These are phyloP conservation scores for Chlorella sp. DNA, from an alignment of 139 green algal genomes.

Conservation along the genomic window DNA sequence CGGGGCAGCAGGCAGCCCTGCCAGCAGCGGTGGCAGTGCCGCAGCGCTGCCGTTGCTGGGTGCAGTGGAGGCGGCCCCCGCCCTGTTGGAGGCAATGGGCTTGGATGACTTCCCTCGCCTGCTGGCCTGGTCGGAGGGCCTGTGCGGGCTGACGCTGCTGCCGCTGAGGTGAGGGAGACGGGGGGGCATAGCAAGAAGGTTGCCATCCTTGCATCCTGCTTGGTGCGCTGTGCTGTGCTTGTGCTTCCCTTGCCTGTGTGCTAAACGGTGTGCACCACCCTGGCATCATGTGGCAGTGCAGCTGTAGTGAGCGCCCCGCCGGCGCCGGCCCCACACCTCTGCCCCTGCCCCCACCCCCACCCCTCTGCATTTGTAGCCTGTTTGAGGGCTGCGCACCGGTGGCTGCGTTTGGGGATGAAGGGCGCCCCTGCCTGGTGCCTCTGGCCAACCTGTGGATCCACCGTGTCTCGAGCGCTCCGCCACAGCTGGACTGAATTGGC, in stretches of 20 bases:
- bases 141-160: slow-evolving; percentile 31
- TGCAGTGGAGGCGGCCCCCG: neutral
- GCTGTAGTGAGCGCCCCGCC: no score
- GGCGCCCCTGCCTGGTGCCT: slow-evolving; percentile 24
- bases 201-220: neutral
- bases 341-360: neutral
- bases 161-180: slow-evolving; percentile 16
- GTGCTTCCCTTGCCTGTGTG: neutral
- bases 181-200: no score
- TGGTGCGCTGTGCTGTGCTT: neutral
- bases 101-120: slow-evolving; percentile 35
- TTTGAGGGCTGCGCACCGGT: neutral
- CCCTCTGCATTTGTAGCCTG: neutral
- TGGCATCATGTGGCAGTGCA: neutral
- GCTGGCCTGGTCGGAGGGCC: slow-evolving; percentile 36
- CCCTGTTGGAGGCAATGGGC: neutral
- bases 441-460: slow-evolving; percentile 38
- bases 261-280: no score
- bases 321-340: no score
- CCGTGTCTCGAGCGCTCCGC: neutral
- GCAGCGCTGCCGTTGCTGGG: neutral
- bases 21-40: neutral
- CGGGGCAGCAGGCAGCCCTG: neutral
- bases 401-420: neutral
- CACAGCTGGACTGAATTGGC: slow-evolving; percentile 29